Conservation (phyloP, 352 stramenopile species). For the Phytophthora ramorum region DNA sequence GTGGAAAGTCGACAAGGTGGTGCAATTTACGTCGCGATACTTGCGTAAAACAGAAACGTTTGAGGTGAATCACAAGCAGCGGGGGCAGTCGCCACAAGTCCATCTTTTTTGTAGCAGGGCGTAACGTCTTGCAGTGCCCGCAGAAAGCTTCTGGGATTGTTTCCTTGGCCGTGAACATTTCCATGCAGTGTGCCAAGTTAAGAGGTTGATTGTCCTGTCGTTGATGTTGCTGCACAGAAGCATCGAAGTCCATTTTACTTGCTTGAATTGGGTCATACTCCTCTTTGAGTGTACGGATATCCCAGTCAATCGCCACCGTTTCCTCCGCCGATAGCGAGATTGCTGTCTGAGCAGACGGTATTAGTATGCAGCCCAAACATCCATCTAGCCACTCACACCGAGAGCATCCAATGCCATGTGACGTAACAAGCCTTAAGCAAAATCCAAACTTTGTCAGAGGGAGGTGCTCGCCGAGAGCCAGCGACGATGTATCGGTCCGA, state of each 20-base stretch:
- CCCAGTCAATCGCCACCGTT: conserved; percentile 91
- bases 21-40: conserved; percentile 94
- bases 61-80: conserved; percentile 99
- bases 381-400: conserved; percentile 90
- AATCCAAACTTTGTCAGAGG: conserved; percentile 81
- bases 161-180: conserved; percentile 89
- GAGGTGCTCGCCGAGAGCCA: conserved; percentile 77
- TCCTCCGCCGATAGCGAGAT: conserved; percentile 73
- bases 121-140: conserved; percentile 89
- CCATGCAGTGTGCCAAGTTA: conserved; percentile 83
- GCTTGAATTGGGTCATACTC: conserved; percentile 89
- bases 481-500: conserved; percentile 54
- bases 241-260: conserved; percentile 79
- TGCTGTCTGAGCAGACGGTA: conserved; percentile 51
- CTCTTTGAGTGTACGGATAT: conserved; percentile 86
- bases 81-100: conserved; percentile 97
- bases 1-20: conserved; percentile 96
- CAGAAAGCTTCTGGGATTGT: conserved; percentile 84
- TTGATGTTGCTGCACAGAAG: conserved; percentile 69
- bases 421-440: conserved; percentile 83
- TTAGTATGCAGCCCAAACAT: conserved; percentile 85
- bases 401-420: conserved; percentile 83
- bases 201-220: conserved; percentile 80
- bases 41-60: conserved; percentile 98
- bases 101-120: conserved; percentile 95